These are phyloP conservation scores for Spathaspora girioi DNA, from an alignment of 805 yeast species.

Conservation along the genomic window DNA sequence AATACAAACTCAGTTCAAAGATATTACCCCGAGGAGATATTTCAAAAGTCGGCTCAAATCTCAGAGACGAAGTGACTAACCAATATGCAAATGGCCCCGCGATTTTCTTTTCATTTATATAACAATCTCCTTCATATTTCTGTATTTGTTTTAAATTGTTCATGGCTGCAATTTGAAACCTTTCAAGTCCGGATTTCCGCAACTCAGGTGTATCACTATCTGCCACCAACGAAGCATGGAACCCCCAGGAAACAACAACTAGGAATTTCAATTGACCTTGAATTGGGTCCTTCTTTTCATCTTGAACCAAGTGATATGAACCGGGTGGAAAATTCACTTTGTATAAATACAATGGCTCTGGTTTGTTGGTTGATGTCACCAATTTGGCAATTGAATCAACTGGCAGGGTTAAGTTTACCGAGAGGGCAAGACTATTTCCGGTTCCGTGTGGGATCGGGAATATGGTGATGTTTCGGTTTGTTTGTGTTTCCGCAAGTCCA, in stretches of 20 bases:
- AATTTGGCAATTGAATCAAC: constrained; percentile 15
- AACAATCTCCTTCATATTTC: constrained; percentile 42
- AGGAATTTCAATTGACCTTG: constrained; percentile 32
- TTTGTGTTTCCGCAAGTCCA: constrained; percentile 18
- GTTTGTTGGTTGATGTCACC: constrained; percentile 10
- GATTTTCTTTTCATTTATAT: constrained; percentile 12
- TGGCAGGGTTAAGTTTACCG: constrained; percentile 41
- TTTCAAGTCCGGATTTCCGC: constrained; percentile 56
- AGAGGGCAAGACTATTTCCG: constrained; percentile 76
- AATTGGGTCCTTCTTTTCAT: constrained; percentile 11
- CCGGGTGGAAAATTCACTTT: constrained; percentile 39
- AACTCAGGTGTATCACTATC: constrained; percentile 70
- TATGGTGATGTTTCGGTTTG: constrained; percentile 19
- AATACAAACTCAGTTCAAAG: constrained; percentile 37
- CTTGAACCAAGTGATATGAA: constrained; percentile 18
- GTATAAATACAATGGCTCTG: constrained; percentile 42
- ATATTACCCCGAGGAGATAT: constrained; percentile 61
- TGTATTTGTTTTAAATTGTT: constrained; percentile 49
- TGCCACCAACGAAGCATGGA: constrained; percentile 83
- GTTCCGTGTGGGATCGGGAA: constrained; percentile 72
- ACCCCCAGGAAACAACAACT: constrained; percentile 79
- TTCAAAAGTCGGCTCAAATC: constrained; percentile 56
- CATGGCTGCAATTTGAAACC: constrained; percentile 70
- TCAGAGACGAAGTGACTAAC: constrained; percentile 50
- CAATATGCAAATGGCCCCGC: constrained; percentile 56